A percentile compares a stretch with the other conserved stretches of the same genome.
These are phyloP conservation scores for Flaveria linearis DNA, from an alignment of 129 eudicot species.

Conservation along the genomic window DNA sequence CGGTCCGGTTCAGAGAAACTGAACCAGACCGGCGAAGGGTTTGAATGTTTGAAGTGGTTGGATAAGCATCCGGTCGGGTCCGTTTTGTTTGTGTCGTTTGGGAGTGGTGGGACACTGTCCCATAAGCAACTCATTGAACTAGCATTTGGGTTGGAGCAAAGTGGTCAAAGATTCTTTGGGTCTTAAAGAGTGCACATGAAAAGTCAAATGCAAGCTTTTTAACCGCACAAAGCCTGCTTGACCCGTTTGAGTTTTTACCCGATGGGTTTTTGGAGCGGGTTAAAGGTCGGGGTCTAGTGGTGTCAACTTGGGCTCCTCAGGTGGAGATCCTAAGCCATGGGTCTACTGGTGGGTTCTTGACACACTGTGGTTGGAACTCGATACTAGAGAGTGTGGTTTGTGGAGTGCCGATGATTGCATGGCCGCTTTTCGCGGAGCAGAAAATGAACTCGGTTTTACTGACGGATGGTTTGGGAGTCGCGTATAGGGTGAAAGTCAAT, in stretches of 20 bases:
- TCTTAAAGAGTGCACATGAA: slow-evolving; percentile 37
- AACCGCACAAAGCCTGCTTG: slow-evolving; percentile 24
- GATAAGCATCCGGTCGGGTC: slow-evolving; percentile 48
- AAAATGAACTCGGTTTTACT: slow-evolving; percentile 34
- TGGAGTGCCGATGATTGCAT: slow-evolving; percentile 47
- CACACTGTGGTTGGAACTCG: slow-evolving; percentile 55
- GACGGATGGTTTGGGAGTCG: slow-evolving; percentile 32
- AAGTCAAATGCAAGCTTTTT: slow-evolving; percentile 36
- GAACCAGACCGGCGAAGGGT: slow-evolving; percentile 6
- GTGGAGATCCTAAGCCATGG: slow-evolving; percentile 37
- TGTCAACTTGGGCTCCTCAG: slow-evolving; percentile 48
- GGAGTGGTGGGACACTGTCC: slow-evolving; percentile 59
- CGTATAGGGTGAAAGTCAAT: slow-evolving; percentile 24
- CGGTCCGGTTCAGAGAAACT: slow-evolving; percentile 1
- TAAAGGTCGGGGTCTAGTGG: slow-evolving; percentile 35
- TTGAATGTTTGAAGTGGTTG: slow-evolving; percentile 50
- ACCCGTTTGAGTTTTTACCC: slow-evolving; percentile 39
- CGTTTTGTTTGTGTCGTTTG: slow-evolving; percentile 52
- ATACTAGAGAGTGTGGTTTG: slow-evolving; percentile 37
- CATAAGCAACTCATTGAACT: slow-evolving; percentile 40
- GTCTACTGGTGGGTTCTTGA: slow-evolving; percentile 45
- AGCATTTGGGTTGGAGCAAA: slow-evolving; percentile 44
- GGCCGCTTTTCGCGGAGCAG: slow-evolving; percentile 50
- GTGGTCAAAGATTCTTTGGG: slow-evolving; percentile 52
- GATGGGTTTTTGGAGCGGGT: slow-evolving; percentile 37